Percentiles rank a stretch among this genome's conserved stretches.
phyloP scores from a whole-genome alignment of 2,329 filamentous ascomycete genomes.

The Metarhizium sp. region DNA sequence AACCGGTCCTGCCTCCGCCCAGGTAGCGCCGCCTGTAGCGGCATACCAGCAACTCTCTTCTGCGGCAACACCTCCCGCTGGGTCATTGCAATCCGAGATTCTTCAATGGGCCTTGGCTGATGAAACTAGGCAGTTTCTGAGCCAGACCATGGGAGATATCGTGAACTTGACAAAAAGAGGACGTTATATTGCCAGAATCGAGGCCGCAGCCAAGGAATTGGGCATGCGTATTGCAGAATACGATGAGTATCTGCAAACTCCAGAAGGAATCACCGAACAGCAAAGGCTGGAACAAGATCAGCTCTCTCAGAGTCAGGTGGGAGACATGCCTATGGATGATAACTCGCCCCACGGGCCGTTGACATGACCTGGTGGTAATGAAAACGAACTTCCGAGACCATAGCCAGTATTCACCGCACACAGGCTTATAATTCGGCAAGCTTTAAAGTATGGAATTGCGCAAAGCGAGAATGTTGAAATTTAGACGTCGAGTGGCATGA shows the following conservation, averaged over 20 bases:
- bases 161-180: conserved; percentile 32
- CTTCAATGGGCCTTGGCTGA: conserved; percentile 23
- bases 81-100: conserved; percentile 14
- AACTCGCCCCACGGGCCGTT: neutral
- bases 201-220: conserved; percentile 44
- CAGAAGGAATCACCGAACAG: conserved; percentile 18
- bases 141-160: conserved; percentile 36
- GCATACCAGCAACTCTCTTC: conserved; percentile 1
- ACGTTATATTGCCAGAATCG: conserved; percentile 40
- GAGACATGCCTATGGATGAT: conserved; percentile 9
- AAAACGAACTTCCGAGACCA: neutral
- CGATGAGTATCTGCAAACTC: conserved; percentile 29
- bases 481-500: too few species aligned
- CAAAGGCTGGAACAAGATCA: conserved; percentile 11
- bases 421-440: neutral
- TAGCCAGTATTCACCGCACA: neutral
- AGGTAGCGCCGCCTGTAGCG: conserved; percentile 13
- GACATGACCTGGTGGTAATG: neutral
- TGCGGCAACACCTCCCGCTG: neutral
- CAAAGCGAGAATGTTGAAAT: too few species aligned
- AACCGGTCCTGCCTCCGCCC: conserved; percentile 8
- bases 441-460: neutral
- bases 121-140: conserved; percentile 14
- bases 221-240: conserved; percentile 43
- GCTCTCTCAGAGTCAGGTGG: conserved; percentile 11